Conservation (phyloP, 768 basidiomycete species). For the Termitomyces sp. region DNA sequence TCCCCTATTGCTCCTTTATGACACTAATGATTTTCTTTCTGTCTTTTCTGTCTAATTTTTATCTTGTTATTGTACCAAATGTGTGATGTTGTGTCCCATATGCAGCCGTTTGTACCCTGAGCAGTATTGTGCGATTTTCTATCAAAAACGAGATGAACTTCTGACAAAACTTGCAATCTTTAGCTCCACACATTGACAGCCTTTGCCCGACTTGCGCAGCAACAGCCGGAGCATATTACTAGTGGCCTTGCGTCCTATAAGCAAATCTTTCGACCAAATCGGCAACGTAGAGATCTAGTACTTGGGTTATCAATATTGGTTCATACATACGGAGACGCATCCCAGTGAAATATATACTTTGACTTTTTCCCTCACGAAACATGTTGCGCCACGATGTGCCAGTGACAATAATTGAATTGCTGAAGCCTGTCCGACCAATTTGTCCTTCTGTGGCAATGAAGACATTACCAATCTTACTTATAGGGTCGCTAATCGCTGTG, state of each 20-base stretch:
- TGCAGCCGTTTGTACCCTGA: slow-evolving; percentile 38
- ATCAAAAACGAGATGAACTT: background rate
- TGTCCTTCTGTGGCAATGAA: background rate
- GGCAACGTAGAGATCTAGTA: background rate
- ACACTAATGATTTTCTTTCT: background rate
- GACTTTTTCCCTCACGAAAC: too few relatives aligned
- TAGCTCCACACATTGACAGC: slow-evolving; percentile 37
- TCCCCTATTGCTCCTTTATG: too few relatives aligned
- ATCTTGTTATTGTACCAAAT: background rate
- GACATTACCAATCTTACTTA: too few relatives aligned
- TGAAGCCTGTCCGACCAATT: background rate
- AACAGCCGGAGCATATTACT: slow-evolving; percentile 7
- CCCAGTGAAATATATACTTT: too few relatives aligned
- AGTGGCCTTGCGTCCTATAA: background rate
- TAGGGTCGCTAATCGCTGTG: too few relatives aligned
- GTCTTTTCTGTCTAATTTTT: background rate
- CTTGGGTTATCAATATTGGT: background rate
- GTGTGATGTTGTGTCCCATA: background rate
- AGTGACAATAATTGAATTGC: background rate
- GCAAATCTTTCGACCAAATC: background rate
- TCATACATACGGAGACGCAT: background rate
- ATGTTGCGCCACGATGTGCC: background rate
- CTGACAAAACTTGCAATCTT: background rate
- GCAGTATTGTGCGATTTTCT: slow-evolving; percentile 34
- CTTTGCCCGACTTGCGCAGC: slow-evolving; percentile 33